phyloP scores from a whole-genome alignment of 768 basidiomycete genomes.

The Boletus subparvulus region DNA sequence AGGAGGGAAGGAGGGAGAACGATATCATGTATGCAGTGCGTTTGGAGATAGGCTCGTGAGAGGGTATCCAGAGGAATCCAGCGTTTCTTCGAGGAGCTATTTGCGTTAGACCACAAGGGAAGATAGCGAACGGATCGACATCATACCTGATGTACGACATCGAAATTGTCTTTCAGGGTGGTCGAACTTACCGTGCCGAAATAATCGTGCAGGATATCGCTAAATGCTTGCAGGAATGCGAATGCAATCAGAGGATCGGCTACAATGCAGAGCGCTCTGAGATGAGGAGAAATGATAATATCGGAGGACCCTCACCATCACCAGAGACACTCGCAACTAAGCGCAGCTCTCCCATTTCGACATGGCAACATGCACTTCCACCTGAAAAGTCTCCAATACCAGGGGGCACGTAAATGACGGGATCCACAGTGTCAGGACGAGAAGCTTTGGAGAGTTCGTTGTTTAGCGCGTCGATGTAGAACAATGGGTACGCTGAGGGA shows the following conservation, averaged over 20 bases:
- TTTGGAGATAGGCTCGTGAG: constrained; percentile 89
- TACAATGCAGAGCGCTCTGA: constrained; percentile 29
- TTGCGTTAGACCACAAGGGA: constrained; percentile 1
- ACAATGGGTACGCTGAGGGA: constrained; percentile 72
- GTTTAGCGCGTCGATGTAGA: constrained; percentile 86
- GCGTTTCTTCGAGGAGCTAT: constrained; percentile 91
- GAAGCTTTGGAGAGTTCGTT: constrained; percentile 60
- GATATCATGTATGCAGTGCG: constrained; percentile 87
- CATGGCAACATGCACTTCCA: constrained; percentile 78
- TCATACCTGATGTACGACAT: constrained; percentile 88
- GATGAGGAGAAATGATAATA: not conserved
- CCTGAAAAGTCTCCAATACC: constrained; percentile 42
- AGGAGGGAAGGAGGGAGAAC: constrained; percentile 89
- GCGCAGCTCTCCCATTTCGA: constrained; percentile 71
- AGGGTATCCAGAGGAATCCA: constrained; percentile 90
- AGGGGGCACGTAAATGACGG: constrained; percentile 65
- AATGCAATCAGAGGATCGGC: constrained; percentile 91
- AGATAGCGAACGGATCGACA: not conserved
- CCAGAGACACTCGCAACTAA: constrained; percentile 81
- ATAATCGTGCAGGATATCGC: constrained; percentile 82
- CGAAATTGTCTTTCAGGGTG: constrained; percentile 87
- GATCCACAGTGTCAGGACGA: constrained; percentile 60
- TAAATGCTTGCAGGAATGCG: constrained; percentile 82
- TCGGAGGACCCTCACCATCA: constrained; percentile 53
- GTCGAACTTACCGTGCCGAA: constrained; percentile 81